phyloP scores from a whole-genome alignment of 495 filamentous ascomycete species.

The Jackrogersella multiformis region DNA sequence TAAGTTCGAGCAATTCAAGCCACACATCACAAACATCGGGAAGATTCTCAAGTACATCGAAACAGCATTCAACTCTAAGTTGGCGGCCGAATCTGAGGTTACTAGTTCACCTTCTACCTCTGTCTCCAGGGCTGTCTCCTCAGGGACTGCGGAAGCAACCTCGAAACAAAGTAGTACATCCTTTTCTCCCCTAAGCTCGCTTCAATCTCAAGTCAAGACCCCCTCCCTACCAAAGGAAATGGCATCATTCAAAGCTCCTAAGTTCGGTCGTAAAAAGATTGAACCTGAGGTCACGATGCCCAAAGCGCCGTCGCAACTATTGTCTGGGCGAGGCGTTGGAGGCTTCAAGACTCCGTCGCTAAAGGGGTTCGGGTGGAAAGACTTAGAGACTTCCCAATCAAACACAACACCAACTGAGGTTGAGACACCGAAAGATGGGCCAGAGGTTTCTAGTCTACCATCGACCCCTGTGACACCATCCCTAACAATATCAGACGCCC shows the following conservation, averaged over 20 bases:
- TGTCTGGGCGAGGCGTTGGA: conserved; percentile 11
- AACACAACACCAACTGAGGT: conserved; percentile 21
- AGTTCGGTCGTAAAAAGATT: conserved; percentile 24
- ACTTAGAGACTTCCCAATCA: conserved; percentile 2
- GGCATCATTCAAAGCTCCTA: conserved; percentile 24
- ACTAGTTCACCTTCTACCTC: not conserved
- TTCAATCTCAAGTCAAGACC: conserved; percentile 17
- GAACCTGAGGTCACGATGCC: conserved; percentile 3
- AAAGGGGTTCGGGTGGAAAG: conserved; percentile 22
- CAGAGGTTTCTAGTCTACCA: conserved; percentile 2
- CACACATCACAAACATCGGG: conserved; percentile 42
- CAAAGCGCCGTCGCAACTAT: not conserved
- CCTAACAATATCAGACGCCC: not conserved
- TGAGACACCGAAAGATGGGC: not conserved
- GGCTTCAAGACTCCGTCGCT: conserved; percentile 31
- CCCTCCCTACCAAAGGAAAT: conserved; percentile 26
- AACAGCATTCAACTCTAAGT: conserved; percentile 19
- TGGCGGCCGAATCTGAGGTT: not conserved
- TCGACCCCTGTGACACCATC: conserved; percentile 18
- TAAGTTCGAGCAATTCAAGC: conserved; percentile 40
- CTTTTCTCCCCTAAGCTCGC: conserved; percentile 10
- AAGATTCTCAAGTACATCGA: conserved; percentile 48
- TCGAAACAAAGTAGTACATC: conserved; percentile 1
- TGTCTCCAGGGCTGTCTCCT: not conserved
- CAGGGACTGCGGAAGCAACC: not conserved